A percentile compares a stretch with the other conserved stretches of the same genome.
These are phyloP conservation scores for Cryptosporidium tyzzeri DNA, from an alignment of 169 alveolate genomes.

Conservation along the genomic window DNA sequence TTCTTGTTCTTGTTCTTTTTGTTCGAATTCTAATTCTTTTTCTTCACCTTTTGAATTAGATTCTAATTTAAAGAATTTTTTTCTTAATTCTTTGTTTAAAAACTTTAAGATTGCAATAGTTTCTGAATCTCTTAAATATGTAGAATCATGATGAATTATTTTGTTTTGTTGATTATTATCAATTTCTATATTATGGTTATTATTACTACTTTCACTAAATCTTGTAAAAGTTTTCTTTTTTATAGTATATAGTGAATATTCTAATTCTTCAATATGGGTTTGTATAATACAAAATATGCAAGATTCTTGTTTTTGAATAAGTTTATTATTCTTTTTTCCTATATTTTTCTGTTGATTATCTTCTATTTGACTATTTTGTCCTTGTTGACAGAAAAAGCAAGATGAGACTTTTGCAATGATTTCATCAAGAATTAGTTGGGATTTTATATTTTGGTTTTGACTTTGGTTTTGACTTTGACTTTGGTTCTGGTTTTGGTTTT, in stretches of 20 bases:
- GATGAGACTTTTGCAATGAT: constrained; percentile 39
- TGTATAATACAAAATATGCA: constrained; percentile 37
- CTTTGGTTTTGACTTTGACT: too few species aligned
- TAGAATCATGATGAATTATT: not conserved
- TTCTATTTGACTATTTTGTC: not conserved
- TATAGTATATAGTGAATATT: constrained; percentile 42
- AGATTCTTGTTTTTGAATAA: not conserved
- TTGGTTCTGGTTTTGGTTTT: too few species aligned
- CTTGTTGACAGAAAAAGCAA: constrained; percentile 16
- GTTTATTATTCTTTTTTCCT: not conserved
- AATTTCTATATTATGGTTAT: too few species aligned
- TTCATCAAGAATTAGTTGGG: constrained; percentile 6
- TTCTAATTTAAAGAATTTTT: not conserved
- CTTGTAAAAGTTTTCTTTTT: constrained; percentile 4
- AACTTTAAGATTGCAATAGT: constrained; percentile 26
- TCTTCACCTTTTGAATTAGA: not conserved
- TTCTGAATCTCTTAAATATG: constrained; percentile 59
- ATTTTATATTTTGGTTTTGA: not conserved
- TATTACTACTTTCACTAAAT: not conserved
- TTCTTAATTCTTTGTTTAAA: constrained; percentile 24
- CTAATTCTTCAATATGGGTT: constrained; percentile 30
- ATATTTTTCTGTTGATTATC: not conserved
- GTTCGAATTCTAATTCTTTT: too few species aligned
- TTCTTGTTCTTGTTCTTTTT: not conserved
- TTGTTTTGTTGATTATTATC: not conserved